Conservation (phyloP, 2,329 filamentous ascomycete genomes). For the Colletotrichum cuscutae region DNA sequence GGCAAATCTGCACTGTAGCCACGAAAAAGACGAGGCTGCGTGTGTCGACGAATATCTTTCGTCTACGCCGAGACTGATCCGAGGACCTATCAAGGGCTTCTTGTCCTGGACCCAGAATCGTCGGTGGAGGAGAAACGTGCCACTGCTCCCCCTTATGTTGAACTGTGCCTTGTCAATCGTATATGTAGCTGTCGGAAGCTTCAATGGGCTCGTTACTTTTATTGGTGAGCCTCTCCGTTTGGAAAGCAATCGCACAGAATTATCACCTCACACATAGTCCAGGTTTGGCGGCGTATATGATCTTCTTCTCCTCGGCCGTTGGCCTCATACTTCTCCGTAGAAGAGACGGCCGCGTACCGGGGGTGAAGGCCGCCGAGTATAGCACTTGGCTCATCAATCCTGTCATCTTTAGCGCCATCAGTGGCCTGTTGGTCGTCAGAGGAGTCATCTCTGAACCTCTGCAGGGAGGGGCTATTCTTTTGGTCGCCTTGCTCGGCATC, state of each 20-base stretch:
- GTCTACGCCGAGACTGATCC: conserved; percentile 35
- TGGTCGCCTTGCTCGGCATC: conserved; percentile 41
- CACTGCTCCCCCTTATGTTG: conserved; percentile 38
- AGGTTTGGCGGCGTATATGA: conserved; percentile 40
- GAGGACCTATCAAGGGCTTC: conserved; percentile 35
- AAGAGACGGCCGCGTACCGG: conserved; percentile 33
- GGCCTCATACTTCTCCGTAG: conserved; percentile 40
- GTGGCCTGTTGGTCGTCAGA: conserved; percentile 41
- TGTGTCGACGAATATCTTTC: conserved; percentile 38
- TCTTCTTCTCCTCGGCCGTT: conserved; percentile 40
- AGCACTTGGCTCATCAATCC: conserved; percentile 40
- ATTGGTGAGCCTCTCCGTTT: conserved; percentile 32
- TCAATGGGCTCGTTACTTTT: conserved; percentile 41
- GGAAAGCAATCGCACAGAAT: neutral
- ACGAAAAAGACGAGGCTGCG: conserved; percentile 41
- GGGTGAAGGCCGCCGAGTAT: conserved; percentile 32
- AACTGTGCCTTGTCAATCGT: conserved; percentile 39
- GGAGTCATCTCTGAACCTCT: conserved; percentile 41
- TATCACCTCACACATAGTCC: neutral
- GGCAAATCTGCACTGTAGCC: conserved; percentile 41
- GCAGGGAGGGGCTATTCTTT: conserved; percentile 42
- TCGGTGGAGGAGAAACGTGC: conserved; percentile 37
- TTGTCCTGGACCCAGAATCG: conserved; percentile 39
- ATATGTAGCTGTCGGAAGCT: conserved; percentile 40
- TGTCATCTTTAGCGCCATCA: conserved; percentile 41